These are phyloP conservation scores for Drechslerella stenobrocha DNA, from an alignment of 2,329 filamentous ascomycete genomes.

Conservation along the genomic window DNA sequence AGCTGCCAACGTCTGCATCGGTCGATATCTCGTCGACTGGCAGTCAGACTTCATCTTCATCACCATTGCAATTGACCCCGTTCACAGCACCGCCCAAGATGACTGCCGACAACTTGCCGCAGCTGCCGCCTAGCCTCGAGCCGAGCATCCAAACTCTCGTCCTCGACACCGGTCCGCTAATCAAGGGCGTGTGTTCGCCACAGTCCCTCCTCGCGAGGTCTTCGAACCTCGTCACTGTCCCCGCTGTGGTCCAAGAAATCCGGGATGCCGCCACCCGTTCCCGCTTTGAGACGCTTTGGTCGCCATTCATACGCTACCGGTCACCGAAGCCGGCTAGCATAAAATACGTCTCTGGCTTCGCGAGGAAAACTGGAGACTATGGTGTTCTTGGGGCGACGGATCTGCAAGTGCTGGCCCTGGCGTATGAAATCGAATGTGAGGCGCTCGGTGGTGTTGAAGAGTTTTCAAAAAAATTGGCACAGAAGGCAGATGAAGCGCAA, in stretches of 20 bases:
- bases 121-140: too few species aligned
- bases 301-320: conserved; percentile 80
- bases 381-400: conserved; percentile 85
- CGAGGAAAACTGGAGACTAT: conserved; percentile 84
- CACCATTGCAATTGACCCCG: too few species aligned
- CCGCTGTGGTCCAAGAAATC: conserved; percentile 84
- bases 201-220: conserved; percentile 78
- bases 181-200: conserved; percentile 86
- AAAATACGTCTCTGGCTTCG: conserved; percentile 79
- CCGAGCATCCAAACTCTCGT: conserved; percentile 72
- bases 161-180: conserved; percentile 87
- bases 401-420: conserved; percentile 83
- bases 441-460: conserved; percentile 62
- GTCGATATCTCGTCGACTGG: too few species aligned
- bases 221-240: conserved; percentile 77
- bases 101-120: conserved; percentile 17
- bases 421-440: conserved; percentile 94
- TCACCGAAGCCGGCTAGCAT: conserved; percentile 75
- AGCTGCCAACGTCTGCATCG: too few species aligned
- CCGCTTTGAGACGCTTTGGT: conserved; percentile 78
- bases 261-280: conserved; percentile 77
- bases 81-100: too few species aligned
- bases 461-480: conserved; percentile 18
- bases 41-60: too few species aligned
- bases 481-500: conserved; percentile 8